phyloP scores from a whole-genome alignment of 306 rosid genomes.

The Dalbergia oliveri region DNA sequence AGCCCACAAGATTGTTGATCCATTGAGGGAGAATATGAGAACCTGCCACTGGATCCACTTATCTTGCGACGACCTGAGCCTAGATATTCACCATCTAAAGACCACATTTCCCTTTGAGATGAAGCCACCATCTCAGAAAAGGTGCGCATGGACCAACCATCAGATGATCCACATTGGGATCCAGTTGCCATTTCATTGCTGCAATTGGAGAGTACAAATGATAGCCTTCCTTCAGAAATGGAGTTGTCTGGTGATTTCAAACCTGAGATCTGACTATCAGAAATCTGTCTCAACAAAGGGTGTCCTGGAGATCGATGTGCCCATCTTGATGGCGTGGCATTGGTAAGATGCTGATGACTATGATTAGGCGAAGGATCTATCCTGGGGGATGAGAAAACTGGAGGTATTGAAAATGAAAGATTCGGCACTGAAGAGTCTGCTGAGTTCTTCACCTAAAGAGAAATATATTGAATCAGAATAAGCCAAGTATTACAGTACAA shows the following conservation, averaged over 20 bases:
- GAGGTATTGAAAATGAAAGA: conserved; percentile 67
- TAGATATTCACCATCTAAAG: conserved; percentile 81
- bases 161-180: conserved; percentile 87
- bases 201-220: conserved; percentile 78
- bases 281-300: conserved; percentile 81
- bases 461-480: conserved; percentile 36
- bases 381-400: conserved; percentile 63
- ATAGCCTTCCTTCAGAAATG: conserved; percentile 82
- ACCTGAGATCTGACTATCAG: conserved; percentile 77
- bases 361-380: conserved; percentile 61
- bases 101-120: conserved; percentile 91
- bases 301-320: conserved; percentile 81
- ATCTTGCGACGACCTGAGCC: conserved; percentile 74
- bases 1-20: conserved; percentile 74
- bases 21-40: conserved; percentile 81
- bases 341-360: conserved; percentile 59
- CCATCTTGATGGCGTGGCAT: conserved; percentile 74
- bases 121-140: conserved; percentile 95
- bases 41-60: conserved; percentile 79
- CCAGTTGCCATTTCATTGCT: conserved; percentile 81
- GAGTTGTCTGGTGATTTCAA: conserved; percentile 87
- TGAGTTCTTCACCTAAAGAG: conserved; percentile 67
- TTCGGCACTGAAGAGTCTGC: conserved; percentile 65
- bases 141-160: conserved; percentile 95
- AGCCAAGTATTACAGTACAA: conserved; percentile 34